Evolutionary conservation across 1,139 yeast species (phyloP), one percentile per base, ranked within the genome.

Genomic region (Waltiozyma sp.): DNA sequence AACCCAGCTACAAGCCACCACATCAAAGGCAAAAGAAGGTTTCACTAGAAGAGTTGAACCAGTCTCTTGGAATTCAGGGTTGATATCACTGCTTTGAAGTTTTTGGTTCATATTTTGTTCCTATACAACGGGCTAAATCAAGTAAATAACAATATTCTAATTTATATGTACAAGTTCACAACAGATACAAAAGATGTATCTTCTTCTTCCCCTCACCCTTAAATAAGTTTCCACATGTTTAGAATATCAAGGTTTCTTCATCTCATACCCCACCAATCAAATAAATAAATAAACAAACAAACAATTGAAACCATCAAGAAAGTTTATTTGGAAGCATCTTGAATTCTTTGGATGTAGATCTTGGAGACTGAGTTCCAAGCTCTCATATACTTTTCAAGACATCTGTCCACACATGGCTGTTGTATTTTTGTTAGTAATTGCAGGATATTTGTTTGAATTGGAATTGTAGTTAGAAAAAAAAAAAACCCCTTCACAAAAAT

Each of bases 321-420:
- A 6, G 10, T 6, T 26, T 26, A 26, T 14, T 10, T 26, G 13
- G 31, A 26, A 26, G 73, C 68, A 49, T 71, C 70, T 56, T 82
- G 91, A 54, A 87, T 82, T 62, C 95, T 74, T 23, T 77, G 61
- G 43, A 86, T 76, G 61, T 87, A 87, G 14, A 86, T 69, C 61
- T 77, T 79, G 28, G 95, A 84, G 43, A 88, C 70, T 43, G 81
- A 71, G 58, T 87, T 87, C 96, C 96, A 88, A 37, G 94, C 79
- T 62, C 84, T 75, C 93, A 88, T 82, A 64, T 86, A 88, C 66
- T 87, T 88, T 51, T 82, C 82, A 58, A 85, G 72, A 61, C 96
- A 88, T 59, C 79, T 82, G 50, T 72, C 75, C 43, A 87, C 72
- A 63, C 96, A 87, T 19, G 57, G 55, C 53, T 52, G 19, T 8